These are phyloP conservation scores for Stipa capillata DNA, from an alignment of 176 grass and related monocot genomes.

Conservation along the genomic window DNA sequence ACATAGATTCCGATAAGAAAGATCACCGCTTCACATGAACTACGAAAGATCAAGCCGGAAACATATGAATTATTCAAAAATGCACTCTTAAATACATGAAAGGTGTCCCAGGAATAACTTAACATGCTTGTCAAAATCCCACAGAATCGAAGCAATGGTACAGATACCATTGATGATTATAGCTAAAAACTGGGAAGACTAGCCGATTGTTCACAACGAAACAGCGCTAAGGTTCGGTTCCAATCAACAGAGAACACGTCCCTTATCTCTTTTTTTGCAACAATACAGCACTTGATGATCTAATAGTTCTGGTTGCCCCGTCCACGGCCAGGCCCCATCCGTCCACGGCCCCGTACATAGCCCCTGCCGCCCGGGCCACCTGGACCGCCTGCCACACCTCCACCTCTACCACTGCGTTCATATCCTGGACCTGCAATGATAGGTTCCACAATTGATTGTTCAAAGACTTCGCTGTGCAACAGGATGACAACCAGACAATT, in stretches of 20 bases:
- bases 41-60: neutral
- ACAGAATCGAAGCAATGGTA: conserved; percentile 46
- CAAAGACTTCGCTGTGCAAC: neutral
- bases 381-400: conserved; percentile 44
- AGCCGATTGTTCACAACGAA: conserved; percentile 2
- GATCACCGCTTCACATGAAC: neutral
- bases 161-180: conserved; percentile 33
- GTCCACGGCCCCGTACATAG: conserved; percentile 58
- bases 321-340: conserved; percentile 55
- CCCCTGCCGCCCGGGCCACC: conserved; percentile 49
- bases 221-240: conserved; percentile 17
- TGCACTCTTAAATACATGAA: conserved; percentile 46
- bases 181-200: conserved; percentile 25
- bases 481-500: neutral
- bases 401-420: conserved; percentile 48
- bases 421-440: conserved; percentile 48
- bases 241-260: conserved; percentile 3
- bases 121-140: conserved; percentile 48
- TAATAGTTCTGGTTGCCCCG: conserved; percentile 56
- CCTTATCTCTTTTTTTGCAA: neutral
- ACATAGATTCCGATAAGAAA: neutral
- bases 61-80: conserved; percentile 29
- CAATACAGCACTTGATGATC: conserved; percentile 5
- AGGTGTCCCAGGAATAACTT: conserved; percentile 17
- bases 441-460: neutral